Evolutionary conservation across 1,139 yeast species (phyloP).

Genomic region (Blastobotrys capitulatus): DNA sequence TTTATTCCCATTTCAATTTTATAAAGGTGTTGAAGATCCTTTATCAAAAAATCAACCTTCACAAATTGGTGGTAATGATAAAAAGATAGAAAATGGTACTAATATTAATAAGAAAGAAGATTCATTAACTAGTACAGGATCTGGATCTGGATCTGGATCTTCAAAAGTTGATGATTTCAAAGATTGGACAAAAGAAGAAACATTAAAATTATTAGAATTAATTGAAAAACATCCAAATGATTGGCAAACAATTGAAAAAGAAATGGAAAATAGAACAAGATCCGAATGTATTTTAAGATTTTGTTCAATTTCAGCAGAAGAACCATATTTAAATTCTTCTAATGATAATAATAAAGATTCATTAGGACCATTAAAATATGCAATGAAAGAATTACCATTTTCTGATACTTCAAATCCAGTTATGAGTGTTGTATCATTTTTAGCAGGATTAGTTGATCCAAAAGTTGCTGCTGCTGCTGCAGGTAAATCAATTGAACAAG

Average conservation of each 20-base stretch:
- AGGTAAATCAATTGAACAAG: constrained; percentile 36
- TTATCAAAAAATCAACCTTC: constrained; percentile 17
- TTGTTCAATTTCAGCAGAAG: constrained; percentile 78
- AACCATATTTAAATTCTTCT: constrained; percentile 43
- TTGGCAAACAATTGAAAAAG: constrained; percentile 70
- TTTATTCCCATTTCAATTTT: constrained; percentile 76
- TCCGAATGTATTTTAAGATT: constrained; percentile 79
- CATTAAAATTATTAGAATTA: constrained; percentile 55
- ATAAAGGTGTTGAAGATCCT: constrained; percentile 33
- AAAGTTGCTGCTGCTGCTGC: constrained; percentile 79
- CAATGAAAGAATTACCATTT: constrained; percentile 65
- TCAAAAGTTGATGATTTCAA: constrained; percentile 33
- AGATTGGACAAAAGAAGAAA: constrained; percentile 59
- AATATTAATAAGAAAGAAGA: too few species aligned
- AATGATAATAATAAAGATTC: constrained; percentile 1
- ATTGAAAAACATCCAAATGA: constrained; percentile 43
- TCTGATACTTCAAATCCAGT: constrained; percentile 89
- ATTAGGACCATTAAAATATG: constrained; percentile 72
- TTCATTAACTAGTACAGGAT: background rate
- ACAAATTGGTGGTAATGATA: too few species aligned
- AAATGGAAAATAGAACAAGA: constrained; percentile 54
- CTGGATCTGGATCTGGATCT: constrained; percentile 27
- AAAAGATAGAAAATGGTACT: too few species aligned
- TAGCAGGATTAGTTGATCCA: constrained; percentile 84
- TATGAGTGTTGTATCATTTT: constrained; percentile 79